Conservation (phyloP, 2,329 filamentous ascomycete species). For the Cadophora luteo-olivacea region DNA sequence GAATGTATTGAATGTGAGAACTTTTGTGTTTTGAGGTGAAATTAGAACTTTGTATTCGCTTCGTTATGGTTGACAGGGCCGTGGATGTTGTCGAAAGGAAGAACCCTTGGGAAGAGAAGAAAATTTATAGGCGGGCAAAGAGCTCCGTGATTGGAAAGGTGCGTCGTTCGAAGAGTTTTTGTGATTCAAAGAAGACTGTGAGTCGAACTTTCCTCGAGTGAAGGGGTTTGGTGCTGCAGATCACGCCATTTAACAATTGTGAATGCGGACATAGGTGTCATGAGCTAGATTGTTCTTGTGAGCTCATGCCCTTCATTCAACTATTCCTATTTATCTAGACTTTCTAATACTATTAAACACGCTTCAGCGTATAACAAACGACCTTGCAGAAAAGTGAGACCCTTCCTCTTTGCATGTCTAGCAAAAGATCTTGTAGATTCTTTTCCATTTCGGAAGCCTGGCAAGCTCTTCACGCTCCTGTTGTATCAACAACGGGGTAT, state of each 20-base stretch:
- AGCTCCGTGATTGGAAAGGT: background rate
- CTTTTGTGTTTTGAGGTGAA: too few species aligned
- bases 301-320: too few species aligned
- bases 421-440: slow-evolving; percentile 37
- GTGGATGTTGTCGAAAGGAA: background rate
- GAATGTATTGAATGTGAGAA: too few species aligned
- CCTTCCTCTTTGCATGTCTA: slow-evolving; percentile 9
- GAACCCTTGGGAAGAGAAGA: background rate
- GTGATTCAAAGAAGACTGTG: background rate
- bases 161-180: too few species aligned
- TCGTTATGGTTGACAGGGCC: background rate
- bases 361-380: background rate
- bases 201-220: background rate
- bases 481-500: slow-evolving; percentile 37
- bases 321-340: too few species aligned
- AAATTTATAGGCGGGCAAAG: background rate
- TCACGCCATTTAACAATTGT: too few species aligned
- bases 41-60: background rate
- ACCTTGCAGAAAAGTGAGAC: background rate
- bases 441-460: slow-evolving; percentile 39
- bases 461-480: slow-evolving; percentile 34
- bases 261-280: too few species aligned
- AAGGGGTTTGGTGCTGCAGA: background rate
- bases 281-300: too few species aligned
- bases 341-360: background rate